Percentiles rank a stretch among this genome's conserved stretches.
Conservation (phyloP, 257 asterid genomes). For the Pogostemon cablin region DNA sequence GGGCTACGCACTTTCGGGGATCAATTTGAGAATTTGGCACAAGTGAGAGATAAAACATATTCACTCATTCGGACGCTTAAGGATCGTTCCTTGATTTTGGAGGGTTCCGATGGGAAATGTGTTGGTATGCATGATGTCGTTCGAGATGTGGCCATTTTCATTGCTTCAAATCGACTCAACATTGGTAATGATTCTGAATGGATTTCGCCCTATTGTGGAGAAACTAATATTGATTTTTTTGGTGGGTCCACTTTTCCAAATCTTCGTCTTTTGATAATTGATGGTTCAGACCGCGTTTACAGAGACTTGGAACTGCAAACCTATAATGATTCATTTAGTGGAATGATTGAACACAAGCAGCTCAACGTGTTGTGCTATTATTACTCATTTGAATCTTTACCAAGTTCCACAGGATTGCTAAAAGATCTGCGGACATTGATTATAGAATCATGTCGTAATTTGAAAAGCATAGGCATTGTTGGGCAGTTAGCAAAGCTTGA, state of each 20-base stretch:
- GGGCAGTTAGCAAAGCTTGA: slow-evolving; percentile 28
- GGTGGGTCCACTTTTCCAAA: background rate
- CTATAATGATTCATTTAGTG: background rate
- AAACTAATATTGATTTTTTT: background rate
- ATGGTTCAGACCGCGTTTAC: background rate
- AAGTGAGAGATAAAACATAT: slow-evolving; percentile 4
- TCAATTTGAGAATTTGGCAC: background rate
- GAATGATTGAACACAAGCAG: background rate
- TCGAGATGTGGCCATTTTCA: slow-evolving; percentile 23
- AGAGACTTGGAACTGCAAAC: background rate
- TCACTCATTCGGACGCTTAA: slow-evolving; percentile 3
- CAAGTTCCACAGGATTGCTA: background rate
- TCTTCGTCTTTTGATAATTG: background rate
- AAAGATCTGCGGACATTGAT: slow-evolving; percentile 2
- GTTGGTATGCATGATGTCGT: slow-evolving; percentile 31
- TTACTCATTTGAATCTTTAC: background rate
- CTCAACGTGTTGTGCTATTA: slow-evolving; percentile 23
- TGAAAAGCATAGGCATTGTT: slow-evolving; percentile 8
- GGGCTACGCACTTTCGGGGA: slow-evolving; percentile 26
- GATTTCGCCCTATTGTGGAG: slow-evolving; percentile 21
- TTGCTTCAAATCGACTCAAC: background rate
- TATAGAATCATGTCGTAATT: background rate
- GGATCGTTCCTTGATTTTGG: slow-evolving; percentile 22
- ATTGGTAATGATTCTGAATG: background rate
- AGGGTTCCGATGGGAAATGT: background rate